Conservation (phyloP, 306 rosid genomes). For the Medicago arabica region DNA sequence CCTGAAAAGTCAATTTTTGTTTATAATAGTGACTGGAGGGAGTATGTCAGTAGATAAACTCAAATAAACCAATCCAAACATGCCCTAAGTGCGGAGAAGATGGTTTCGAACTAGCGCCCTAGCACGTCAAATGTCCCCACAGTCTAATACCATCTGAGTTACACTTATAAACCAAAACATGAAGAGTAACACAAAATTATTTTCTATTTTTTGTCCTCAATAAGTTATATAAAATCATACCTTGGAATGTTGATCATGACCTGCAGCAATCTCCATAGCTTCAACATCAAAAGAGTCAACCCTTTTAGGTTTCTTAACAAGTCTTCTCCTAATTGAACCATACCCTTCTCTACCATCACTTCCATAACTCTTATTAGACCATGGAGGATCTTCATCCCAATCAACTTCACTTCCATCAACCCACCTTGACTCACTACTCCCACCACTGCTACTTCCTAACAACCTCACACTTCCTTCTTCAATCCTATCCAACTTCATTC, state of each 20-base stretch:
- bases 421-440: slow-evolving; percentile 75
- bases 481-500: slow-evolving; percentile 66
- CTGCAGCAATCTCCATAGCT: slow-evolving; percentile 85
- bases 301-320: slow-evolving; percentile 78
- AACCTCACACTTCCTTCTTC: slow-evolving; percentile 75
- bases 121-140: neutral
- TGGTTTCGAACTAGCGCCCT: neutral
- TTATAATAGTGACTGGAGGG: too few species aligned
- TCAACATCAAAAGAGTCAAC: slow-evolving; percentile 92
- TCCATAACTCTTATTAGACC: slow-evolving; percentile 48
- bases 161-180: neutral
- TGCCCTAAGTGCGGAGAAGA: neutral
- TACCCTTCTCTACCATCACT: slow-evolving; percentile 56
- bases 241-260: slow-evolving; percentile 55
- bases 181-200: neutral
- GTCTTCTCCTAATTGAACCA: slow-evolving; percentile 80
- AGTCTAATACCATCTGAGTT: neutral
- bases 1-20: too few species aligned
- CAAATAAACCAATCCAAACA: too few species aligned
- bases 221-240: slow-evolving; percentile 37
- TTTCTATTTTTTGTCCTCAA: too few species aligned
- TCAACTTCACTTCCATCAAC: slow-evolving; percentile 91
- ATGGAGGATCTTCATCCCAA: slow-evolving; percentile 59
- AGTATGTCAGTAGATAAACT: too few species aligned
- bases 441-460: slow-evolving; percentile 45